Evolutionary conservation across 257 asterid genomes (phyloP).

Genomic region (Solanum chilense): DNA sequence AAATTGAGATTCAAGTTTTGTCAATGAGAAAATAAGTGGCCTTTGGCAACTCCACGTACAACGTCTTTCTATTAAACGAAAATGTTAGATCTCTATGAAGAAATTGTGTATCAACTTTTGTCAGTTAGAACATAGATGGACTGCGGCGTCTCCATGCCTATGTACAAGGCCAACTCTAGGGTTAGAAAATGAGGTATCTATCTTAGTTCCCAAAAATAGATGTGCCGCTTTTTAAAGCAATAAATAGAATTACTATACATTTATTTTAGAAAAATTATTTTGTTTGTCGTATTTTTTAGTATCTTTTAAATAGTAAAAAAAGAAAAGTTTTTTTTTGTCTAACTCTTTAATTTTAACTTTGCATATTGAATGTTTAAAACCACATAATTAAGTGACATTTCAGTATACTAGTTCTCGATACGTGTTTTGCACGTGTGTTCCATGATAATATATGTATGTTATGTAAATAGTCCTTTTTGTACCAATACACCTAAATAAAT

Average conservation of each 20-base stretch:
- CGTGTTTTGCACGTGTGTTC: no score
- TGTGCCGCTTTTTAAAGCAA: neutral
- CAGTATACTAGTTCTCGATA: no score
- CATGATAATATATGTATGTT: no score
- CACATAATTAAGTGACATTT: no score
- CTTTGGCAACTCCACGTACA: neutral
- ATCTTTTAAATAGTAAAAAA: no score
- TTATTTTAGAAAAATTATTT: no score
- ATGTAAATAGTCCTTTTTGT: no score
- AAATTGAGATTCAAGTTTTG: neutral
- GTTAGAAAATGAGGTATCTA: no score
- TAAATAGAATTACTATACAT: neutral
- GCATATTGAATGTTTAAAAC: no score
- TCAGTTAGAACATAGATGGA: neutral
- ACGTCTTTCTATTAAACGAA: neutral
- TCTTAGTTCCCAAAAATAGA: neutral
- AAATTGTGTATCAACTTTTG: neutral
- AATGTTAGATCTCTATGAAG: neutral
- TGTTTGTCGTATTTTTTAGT: neutral
- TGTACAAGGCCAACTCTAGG: neutral
- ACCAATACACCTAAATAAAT: no score
- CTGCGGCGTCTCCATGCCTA: neutral
- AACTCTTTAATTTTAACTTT: neutral
- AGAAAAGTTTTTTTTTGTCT: no score
- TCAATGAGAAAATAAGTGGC: neutral